A percentile compares a stretch with the other conserved stretches of the same genome.
Evolutionary conservation across 2,329 filamentous ascomycete species (phyloP).

Genomic region (Aspergillus fijiensis): DNA sequence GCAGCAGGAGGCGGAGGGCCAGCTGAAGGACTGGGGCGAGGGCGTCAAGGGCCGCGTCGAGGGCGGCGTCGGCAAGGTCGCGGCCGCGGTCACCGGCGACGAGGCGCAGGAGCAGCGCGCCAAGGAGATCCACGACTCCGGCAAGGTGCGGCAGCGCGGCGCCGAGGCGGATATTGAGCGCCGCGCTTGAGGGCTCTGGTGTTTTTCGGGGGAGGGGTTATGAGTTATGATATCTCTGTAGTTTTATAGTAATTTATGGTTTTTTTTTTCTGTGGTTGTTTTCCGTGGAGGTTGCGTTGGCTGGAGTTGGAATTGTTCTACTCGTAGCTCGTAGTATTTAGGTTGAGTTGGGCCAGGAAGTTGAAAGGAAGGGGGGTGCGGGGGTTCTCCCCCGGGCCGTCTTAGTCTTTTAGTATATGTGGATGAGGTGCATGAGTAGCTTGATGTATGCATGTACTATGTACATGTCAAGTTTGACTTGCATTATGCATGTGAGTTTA

Average conservation of each 20-base stretch:
- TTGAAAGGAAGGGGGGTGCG: too few species aligned
- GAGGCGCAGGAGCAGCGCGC: constrained; percentile 63
- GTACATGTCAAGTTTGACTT: too few species aligned
- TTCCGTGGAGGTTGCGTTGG: neutral
- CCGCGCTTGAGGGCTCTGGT: constrained; percentile 28
- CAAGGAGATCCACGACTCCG: constrained; percentile 65
- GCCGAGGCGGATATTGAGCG: constrained; percentile 79
- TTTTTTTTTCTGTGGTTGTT: neutral
- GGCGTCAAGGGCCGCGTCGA: constrained; percentile 67
- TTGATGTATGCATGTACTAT: too few species aligned
- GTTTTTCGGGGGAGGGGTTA: neutral
- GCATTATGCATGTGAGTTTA: too few species aligned
- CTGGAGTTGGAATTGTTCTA: neutral
- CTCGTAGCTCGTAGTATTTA: neutral
- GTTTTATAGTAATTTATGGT: neutral
- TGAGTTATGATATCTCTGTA: neutral
- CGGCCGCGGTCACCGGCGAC: constrained; percentile 73
- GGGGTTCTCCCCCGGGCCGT: too few species aligned
- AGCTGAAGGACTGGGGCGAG: constrained; percentile 69
- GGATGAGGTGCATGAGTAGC: too few species aligned
- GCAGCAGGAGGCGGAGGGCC: constrained; percentile 77
- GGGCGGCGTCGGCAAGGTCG: constrained; percentile 69
- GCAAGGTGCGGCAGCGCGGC: constrained; percentile 80
- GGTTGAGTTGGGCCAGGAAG: neutral
- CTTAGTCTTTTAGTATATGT: too few species aligned